Conservation (phyloP, 495 filamentous ascomycete genomes). For the Tuber microsphaerosporum region DNA sequence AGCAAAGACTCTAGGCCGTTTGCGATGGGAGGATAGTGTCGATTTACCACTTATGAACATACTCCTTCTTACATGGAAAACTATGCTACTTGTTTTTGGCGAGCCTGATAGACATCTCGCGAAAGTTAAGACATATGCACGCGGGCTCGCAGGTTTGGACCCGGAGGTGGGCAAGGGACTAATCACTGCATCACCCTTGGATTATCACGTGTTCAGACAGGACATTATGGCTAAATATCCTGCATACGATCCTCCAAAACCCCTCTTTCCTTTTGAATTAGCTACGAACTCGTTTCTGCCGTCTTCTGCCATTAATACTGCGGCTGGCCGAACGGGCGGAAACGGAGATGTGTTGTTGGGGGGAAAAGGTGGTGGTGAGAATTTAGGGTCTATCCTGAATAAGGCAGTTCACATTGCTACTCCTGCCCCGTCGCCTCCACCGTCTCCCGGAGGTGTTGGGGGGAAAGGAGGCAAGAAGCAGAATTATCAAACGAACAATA, state of each 20-base stretch:
- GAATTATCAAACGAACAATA: slow-evolving; percentile 98
- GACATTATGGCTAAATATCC: slow-evolving; percentile 99
- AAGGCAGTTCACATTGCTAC: slow-evolving; percentile 97
- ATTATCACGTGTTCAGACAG: slow-evolving; percentile 93
- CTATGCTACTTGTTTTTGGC: slow-evolving; percentile 75
- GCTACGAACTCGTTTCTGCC: slow-evolving; percentile 88
- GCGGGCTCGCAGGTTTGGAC: slow-evolving; percentile 44
- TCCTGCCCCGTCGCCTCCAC: slow-evolving; percentile 91
- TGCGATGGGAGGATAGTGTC: slow-evolving; percentile 76
- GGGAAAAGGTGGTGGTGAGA: slow-evolving; percentile 31
- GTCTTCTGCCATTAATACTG: slow-evolving; percentile 49
- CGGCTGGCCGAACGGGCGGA: slow-evolving; percentile 23
- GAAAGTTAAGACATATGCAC: slow-evolving; percentile 60
- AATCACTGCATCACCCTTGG: slow-evolving; percentile 85
- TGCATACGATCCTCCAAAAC: slow-evolving; percentile 81
- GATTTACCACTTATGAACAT: slow-evolving; percentile 45
- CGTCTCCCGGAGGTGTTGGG: slow-evolving; percentile 76
- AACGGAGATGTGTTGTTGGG: slow-evolving; percentile 35
- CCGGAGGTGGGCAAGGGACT: slow-evolving; percentile 49
- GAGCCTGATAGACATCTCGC: slow-evolving; percentile 60
- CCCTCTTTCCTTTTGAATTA: slow-evolving; percentile 74
- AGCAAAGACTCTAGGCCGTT: slow-evolving; percentile 62
- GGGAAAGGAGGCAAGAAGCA: slow-evolving; percentile 96
- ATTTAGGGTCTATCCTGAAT: slow-evolving; percentile 71
- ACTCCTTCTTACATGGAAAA: slow-evolving; percentile 84